Evolutionary conservation across 2,329 filamentous ascomycete species (phyloP).

Genomic region (Ophiostoma quercus): DNA sequence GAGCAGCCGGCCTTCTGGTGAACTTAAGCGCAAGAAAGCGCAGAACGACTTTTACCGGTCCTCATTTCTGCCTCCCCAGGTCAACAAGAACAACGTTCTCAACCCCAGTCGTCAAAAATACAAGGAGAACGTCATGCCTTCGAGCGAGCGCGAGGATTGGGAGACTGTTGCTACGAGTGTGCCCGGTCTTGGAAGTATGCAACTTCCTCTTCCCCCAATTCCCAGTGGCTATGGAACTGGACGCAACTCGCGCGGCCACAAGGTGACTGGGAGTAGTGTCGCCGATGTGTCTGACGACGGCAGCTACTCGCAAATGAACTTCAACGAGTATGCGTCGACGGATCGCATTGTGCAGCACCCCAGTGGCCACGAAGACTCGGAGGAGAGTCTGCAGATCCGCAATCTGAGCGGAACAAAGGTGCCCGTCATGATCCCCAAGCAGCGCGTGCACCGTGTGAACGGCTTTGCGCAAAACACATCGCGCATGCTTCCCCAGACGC

Average conservation of each 20-base stretch:
- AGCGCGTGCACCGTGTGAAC: constrained; percentile 34
- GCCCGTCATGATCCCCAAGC: constrained; percentile 33
- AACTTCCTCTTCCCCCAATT: constrained; percentile 9
- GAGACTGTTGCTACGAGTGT: constrained; percentile 37
- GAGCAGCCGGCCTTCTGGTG: background rate
- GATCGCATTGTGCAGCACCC: constrained; percentile 32
- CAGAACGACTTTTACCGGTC: background rate
- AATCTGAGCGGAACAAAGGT: constrained; percentile 28
- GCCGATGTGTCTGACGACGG: constrained; percentile 41
- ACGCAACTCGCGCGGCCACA: background rate
- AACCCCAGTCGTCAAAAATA: background rate
- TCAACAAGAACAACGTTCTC: background rate
- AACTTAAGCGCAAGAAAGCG: background rate
- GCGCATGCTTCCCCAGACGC: constrained; percentile 24
- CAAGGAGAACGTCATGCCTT: constrained; percentile 21
- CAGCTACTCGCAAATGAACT: constrained; percentile 22
- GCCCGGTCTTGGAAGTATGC: constrained; percentile 30
- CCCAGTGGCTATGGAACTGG: background rate
- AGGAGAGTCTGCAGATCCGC: constrained; percentile 25
- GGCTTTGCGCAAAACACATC: constrained; percentile 31
- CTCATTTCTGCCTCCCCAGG: background rate
- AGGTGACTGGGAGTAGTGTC: constrained; percentile 39
- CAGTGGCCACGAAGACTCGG: constrained; percentile 21
- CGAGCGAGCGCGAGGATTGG: constrained; percentile 38
- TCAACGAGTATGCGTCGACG: constrained; percentile 30